A percentile compares a stretch with the other conserved stretches of the same genome.
phyloP scores from a whole-genome alignment of 2,329 filamentous ascomycete genomes.

The Calonectria montana region DNA sequence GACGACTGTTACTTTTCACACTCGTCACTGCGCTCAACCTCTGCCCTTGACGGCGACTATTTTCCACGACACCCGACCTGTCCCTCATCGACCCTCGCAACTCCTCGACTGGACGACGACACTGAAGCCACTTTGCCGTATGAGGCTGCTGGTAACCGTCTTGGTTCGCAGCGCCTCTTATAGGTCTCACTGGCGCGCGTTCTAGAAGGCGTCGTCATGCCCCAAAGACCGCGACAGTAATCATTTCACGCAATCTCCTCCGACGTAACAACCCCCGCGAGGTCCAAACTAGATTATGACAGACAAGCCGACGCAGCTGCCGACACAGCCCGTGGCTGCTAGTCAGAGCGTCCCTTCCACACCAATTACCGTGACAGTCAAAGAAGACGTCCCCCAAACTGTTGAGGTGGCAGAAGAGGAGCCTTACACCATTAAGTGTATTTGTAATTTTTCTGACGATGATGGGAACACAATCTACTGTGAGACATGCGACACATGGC shows the following conservation, averaged over 20 bases:
- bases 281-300: constrained; percentile 69
- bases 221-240: constrained; percentile 65
- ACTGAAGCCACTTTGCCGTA: constrained; percentile 30
- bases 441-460: constrained; percentile 92
- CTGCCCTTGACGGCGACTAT: constrained; percentile 34
- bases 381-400: constrained; percentile 57
- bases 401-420: constrained; percentile 74
- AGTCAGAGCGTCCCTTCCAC: constrained; percentile 61
- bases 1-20: constrained; percentile 20
- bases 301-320: constrained; percentile 65
- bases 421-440: constrained; percentile 97
- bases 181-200: constrained; percentile 51
- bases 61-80: constrained; percentile 28
- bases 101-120: constrained; percentile 18
- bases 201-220: constrained; percentile 68
- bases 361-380: constrained; percentile 45
- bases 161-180: constrained; percentile 32
- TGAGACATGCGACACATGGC: constrained; percentile 96
- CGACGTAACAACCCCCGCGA: constrained; percentile 53
- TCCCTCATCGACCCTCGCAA: constrained; percentile 30
- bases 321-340: constrained; percentile 66
- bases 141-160: constrained; percentile 36
- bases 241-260: constrained; percentile 52
- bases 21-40: constrained; percentile 31
- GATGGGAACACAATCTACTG: constrained; percentile 98